Evolutionary conservation across 768 basidiomycete genomes (phyloP).

Genomic region (Mycena filopes): DNA sequence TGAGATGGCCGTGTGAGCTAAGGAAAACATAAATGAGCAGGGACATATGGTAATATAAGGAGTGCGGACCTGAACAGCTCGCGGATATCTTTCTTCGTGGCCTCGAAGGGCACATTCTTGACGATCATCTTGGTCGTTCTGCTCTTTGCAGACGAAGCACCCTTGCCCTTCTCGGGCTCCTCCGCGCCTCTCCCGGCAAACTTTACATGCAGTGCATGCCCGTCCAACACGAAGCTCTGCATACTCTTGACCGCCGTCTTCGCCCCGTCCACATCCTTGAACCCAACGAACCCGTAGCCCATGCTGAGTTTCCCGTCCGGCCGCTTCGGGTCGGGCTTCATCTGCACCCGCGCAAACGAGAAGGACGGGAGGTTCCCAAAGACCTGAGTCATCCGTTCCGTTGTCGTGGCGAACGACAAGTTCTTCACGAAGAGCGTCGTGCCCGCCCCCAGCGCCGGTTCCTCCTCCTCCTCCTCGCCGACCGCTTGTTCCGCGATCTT

Average conservation of each 20-base stretch:
- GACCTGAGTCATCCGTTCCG: constrained; percentile 72
- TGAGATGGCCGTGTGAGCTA: constrained; percentile 91
- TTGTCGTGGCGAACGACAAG: constrained; percentile 90
- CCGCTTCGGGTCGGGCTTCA: constrained; percentile 86
- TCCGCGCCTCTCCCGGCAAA: constrained; percentile 89
- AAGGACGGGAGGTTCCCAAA: constrained; percentile 84
- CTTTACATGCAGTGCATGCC: constrained; percentile 84
- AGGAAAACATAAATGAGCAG: constrained; percentile 1
- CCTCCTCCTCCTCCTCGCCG: constrained; percentile 49
- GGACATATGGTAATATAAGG: too few species aligned
- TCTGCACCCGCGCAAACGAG: constrained; percentile 89
- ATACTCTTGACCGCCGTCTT: constrained; percentile 79
- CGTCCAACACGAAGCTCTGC: constrained; percentile 87
- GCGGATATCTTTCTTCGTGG: constrained; percentile 90
- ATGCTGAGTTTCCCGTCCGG: constrained; percentile 79
- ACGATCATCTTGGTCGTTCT: constrained; percentile 95
- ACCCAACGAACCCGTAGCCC: constrained; percentile 98
- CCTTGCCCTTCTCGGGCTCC: constrained; percentile 53
- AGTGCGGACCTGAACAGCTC: constrained; percentile 80
- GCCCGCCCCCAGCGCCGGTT: constrained; percentile 65
- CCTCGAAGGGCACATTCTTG: constrained; percentile 98
- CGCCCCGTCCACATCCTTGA: constrained; percentile 80
- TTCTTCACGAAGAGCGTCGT: constrained; percentile 96
- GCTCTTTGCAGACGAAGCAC: constrained; percentile 57
- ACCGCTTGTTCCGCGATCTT: constrained; percentile 57